A percentile compares a stretch with the other conserved stretches of the same genome.
Evolutionary conservation across 495 filamentous ascomycete species (phyloP).

Genomic region (Jackrogersella multiformis): DNA sequence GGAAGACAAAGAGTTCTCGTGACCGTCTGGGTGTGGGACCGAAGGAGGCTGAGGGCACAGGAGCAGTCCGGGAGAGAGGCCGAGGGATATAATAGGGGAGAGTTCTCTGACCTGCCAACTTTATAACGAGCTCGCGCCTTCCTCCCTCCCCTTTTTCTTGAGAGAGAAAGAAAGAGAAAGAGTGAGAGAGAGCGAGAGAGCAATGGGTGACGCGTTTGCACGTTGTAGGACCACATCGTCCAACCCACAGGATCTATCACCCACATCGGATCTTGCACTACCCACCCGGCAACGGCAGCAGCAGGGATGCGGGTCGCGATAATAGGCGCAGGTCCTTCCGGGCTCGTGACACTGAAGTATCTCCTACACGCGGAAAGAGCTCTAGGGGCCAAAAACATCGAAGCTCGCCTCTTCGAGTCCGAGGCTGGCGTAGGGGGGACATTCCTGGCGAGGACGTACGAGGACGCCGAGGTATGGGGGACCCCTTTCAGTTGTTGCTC

Average conservation of each 20-base stretch:
- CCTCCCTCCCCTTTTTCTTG: neutral
- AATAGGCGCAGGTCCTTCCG: constrained; percentile 57
- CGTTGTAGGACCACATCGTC: constrained; percentile 32
- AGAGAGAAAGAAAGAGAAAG: no score
- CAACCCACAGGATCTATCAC: constrained; percentile 31
- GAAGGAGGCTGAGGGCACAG: constrained; percentile 22
- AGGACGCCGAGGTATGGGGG: constrained; percentile 47
- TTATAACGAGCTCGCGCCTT: neutral
- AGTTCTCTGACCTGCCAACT: neutral
- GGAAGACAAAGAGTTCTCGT: constrained; percentile 22
- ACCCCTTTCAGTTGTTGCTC: neutral
- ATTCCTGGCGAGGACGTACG: constrained; percentile 48
- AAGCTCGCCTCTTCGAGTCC: constrained; percentile 47
- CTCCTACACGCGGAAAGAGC: constrained; percentile 47
- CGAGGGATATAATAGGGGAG: constrained; percentile 21
- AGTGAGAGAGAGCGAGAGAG: no score
- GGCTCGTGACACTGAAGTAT: constrained; percentile 58
- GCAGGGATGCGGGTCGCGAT: constrained; percentile 48
- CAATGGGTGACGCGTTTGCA: constrained; percentile 16
- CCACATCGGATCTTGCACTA: constrained; percentile 30
- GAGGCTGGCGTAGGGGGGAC: constrained; percentile 45
- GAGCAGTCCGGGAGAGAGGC: constrained; percentile 15
- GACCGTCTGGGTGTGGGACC: constrained; percentile 24
- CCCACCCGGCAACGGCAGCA: constrained; percentile 21
- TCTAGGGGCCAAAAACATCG: constrained; percentile 47